Evolutionary conservation across 2,329 filamentous ascomycete genomes (phyloP).

Genomic region (Epichloe bromicola): DNA sequence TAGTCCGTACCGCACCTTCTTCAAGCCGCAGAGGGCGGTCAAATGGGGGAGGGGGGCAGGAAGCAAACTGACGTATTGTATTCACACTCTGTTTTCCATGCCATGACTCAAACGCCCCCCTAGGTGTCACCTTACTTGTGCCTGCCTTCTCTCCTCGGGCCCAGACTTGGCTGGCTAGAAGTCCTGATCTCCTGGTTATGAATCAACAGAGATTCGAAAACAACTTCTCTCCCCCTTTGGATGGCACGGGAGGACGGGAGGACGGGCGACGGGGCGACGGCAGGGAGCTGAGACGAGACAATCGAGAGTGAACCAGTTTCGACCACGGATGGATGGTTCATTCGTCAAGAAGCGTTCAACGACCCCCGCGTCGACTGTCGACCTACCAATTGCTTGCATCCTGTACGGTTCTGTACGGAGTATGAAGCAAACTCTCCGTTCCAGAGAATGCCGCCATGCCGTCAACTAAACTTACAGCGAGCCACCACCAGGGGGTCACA

Average conservation of each 20-base stretch:
- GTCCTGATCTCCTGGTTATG: too few relatives aligned
- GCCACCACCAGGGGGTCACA: not conserved
- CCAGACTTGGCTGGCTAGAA: not conserved
- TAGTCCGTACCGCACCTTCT: not conserved
- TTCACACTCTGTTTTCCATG: not conserved
- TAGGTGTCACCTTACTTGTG: not conserved
- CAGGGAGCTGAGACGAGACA: not conserved
- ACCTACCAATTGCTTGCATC: too few relatives aligned
- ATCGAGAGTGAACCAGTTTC: not conserved
- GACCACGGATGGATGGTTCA: not conserved
- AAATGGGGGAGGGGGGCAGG: not conserved
- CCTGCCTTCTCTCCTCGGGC: not conserved
- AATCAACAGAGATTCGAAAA: too few relatives aligned
- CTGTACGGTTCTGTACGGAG: too few relatives aligned
- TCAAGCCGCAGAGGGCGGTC: not conserved
- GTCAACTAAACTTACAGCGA: too few relatives aligned
- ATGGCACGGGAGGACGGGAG: not conserved
- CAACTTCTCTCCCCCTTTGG: too few relatives aligned
- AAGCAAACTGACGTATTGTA: too few relatives aligned
- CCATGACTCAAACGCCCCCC: not conserved
- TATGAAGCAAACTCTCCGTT: too few relatives aligned
- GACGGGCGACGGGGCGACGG: not conserved
- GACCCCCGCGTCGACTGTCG: not conserved
- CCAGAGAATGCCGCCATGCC: too few relatives aligned
- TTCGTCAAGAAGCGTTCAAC: not conserved